Evolutionary conservation across 225 moss, liverwort and hornwort species (phyloP), one percentile per base, ranked within the genome.

Genomic region (Anthoceros angustus): DNA sequence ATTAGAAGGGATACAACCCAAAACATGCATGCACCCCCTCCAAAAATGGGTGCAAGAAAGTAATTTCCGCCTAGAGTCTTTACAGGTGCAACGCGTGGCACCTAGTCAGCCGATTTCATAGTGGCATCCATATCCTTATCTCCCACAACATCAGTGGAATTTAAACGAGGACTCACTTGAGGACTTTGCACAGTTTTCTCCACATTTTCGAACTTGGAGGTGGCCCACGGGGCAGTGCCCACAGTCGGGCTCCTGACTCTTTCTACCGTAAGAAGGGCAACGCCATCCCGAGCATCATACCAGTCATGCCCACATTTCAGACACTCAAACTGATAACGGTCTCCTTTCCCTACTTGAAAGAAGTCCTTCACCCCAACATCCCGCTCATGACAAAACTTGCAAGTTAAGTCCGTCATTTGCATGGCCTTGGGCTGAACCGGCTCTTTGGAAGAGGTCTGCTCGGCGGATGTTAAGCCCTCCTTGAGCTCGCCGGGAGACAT

Each of bases 401-500:
- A 98, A 42, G 85, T 80, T 63, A 85, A 84, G 65, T 86, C 88
- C 66, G 95, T 88, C 95, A 98, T 98, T 88, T 95, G 91, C 74
- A 95, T 76, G 46, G 85, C 80, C 73, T 87, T 86, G 63, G 83
- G 72, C 66, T 91, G 83, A 43, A 85, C 77, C 67, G 91, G 85
- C 63, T 86, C 95, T 73, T 85, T 85, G 26, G 80, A 91, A 74
- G 78, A 82, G 32, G 32, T 32, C 73, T 80, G 88, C 68, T 92
- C 95, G 18, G 88, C 84, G 24, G 91, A 80, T n/a, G 90, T 98
- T 38, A 85, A 80, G 50, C 95, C 95, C 72, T 92, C 84, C 90
- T 98, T 98, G 18, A 98, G 71, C 76, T 98, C 95, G 70, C 80
- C 85, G 2, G 95, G 95, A 67, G 86, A 79, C 95, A 98, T 98